These are phyloP conservation scores for Podospora australis DNA, from an alignment of 495 filamentous ascomycete species.

Conservation along the genomic window DNA sequence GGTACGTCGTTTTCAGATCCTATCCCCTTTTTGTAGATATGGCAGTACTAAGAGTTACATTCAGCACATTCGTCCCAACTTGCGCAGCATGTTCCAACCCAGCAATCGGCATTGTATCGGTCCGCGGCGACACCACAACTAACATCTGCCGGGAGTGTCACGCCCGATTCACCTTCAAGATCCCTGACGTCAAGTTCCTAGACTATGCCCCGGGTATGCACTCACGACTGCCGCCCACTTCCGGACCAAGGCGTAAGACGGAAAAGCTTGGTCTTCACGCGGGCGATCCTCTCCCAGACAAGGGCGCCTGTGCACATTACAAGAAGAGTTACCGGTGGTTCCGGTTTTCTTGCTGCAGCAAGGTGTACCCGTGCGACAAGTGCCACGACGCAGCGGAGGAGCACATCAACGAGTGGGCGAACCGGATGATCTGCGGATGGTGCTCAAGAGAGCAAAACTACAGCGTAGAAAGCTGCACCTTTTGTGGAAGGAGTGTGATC, in stretches of 20 bases:
- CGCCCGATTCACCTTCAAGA: constrained; percentile 72
- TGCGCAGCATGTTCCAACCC: constrained; percentile 73
- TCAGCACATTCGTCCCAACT: constrained; percentile 75
- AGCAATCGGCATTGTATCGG: constrained; percentile 56
- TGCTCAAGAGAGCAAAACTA: constrained; percentile 83
- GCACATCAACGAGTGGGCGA: constrained; percentile 77
- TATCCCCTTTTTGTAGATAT: constrained; percentile 4
- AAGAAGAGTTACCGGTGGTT: constrained; percentile 81
- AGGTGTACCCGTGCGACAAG: constrained; percentile 71
- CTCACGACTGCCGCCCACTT: constrained; percentile 30
- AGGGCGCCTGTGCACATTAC: constrained; percentile 75
- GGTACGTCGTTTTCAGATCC: constrained; percentile 38
- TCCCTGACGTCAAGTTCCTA: constrained; percentile 78
- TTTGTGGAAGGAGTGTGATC: constrained; percentile 70
- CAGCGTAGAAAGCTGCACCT: constrained; percentile 67
- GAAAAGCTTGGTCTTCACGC: constrained; percentile 74
- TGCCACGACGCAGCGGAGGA: constrained; percentile 72
- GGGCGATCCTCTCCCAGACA: constrained; percentile 69
- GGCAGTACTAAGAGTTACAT: too few species aligned
- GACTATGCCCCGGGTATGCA: constrained; percentile 52
- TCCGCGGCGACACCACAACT: constrained; percentile 68
- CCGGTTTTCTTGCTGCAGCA: constrained; percentile 53
- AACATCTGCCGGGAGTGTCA: constrained; percentile 81
- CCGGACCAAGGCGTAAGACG: constrained; percentile 50
- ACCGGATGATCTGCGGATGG: constrained; percentile 82